phyloP scores from a whole-genome alignment of 164 flowering plant species.

The Chloranthus sessilifolius region DNA sequence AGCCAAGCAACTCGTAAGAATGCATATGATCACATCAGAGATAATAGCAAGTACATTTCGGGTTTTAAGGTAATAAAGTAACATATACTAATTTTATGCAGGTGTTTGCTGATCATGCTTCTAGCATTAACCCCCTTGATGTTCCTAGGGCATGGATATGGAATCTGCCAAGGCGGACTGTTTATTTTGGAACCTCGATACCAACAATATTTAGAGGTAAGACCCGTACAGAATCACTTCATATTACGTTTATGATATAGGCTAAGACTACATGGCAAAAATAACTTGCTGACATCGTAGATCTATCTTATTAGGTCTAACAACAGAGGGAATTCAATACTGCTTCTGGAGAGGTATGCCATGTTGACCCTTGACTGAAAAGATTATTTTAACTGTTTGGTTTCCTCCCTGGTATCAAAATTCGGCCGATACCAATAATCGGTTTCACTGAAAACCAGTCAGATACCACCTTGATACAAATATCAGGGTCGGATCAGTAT shows the following conservation, averaged over 20 bases:
- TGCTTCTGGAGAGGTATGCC: constrained; percentile 63
- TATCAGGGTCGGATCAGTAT: neutral
- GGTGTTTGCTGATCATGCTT: constrained; percentile 96
- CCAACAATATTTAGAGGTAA: constrained; percentile 88
- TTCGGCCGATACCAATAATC: no score
- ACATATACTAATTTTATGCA: constrained; percentile 31
- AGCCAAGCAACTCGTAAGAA: no score
- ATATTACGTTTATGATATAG: no score
- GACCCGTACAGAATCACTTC: neutral
- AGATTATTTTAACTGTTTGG: no score
- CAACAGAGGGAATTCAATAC: constrained; percentile 30
- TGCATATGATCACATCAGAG: no score
- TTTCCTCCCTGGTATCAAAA: no score
- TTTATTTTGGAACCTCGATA: constrained; percentile 81
- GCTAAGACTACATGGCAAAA: no score
- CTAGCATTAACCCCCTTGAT: constrained; percentile 74
- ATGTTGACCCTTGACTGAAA: neutral
- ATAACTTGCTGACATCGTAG: neutral
- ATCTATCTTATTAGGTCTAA: constrained; percentile 23
- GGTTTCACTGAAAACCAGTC: neutral
- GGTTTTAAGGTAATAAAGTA: no score
- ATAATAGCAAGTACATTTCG: no score
- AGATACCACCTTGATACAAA: neutral
- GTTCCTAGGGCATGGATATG: constrained; percentile 79
- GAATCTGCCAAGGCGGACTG: constrained; percentile 76